Evolutionary conservation across 768 basidiomycete genomes (phyloP).

Genomic region (Lactarius psammicola): DNA sequence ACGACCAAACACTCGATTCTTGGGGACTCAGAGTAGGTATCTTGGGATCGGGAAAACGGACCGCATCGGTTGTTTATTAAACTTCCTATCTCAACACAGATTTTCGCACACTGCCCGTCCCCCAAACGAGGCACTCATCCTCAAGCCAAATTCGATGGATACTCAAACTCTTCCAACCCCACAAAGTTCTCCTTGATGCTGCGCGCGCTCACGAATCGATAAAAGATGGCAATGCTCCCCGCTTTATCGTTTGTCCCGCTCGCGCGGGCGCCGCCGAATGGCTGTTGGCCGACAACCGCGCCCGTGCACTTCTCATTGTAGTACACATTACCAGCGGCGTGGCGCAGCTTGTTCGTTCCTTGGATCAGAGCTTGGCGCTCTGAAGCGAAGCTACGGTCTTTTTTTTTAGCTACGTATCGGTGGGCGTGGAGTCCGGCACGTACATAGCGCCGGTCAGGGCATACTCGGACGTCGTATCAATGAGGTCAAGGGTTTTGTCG

Average conservation of each 20-base stretch:
- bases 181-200: slow-evolving; percentile 98
- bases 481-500: slow-evolving; percentile 81
- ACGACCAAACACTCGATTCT: too few relatives aligned
- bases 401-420: slow-evolving; percentile 24
- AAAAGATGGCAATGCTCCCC: slow-evolving; percentile 74
- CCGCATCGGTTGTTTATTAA: background rate
- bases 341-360: slow-evolving; percentile 80
- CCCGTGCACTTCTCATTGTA: slow-evolving; percentile 99
- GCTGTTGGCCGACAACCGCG: slow-evolving; percentile 95
- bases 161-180: slow-evolving; percentile 71
- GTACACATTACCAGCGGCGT: slow-evolving; percentile 95
- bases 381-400: slow-evolving; percentile 77
- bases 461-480: slow-evolving; percentile 84
- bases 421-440: slow-evolving; percentile 35
- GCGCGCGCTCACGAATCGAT: slow-evolving; percentile 81
- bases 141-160: slow-evolving; percentile 83
- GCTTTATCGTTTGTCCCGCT: slow-evolving; percentile 99
- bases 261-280: slow-evolving; percentile 90
- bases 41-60: background rate
- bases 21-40: too few relatives aligned
- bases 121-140: slow-evolving; percentile 22
- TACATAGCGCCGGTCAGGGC: slow-evolving; percentile 95
- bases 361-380: slow-evolving; percentile 78
- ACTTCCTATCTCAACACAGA: background rate
- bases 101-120: background rate